Conservation (phyloP, 352 stramenopile genomes). For the Blastocystis sp. region DNA sequence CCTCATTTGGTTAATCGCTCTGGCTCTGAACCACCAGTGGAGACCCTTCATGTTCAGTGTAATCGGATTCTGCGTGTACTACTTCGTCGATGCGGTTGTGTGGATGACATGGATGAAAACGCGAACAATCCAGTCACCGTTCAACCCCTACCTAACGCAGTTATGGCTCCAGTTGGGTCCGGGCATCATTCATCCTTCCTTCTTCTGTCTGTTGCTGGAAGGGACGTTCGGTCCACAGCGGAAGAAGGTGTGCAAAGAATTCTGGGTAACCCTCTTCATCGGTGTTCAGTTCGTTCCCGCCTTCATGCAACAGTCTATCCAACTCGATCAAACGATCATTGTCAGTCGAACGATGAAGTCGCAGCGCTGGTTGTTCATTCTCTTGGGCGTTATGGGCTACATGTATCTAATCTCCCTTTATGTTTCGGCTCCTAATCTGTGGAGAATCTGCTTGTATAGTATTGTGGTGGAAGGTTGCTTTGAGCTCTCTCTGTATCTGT, state of each 20-base stretch:
- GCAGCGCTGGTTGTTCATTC: constrained; percentile 42
- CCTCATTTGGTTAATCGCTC: constrained; percentile 4
- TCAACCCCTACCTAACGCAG: constrained; percentile 11
- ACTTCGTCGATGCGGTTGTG: constrained; percentile 37
- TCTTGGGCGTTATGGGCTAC: constrained; percentile 13
- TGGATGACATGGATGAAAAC: constrained; percentile 23
- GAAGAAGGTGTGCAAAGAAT: neutral
- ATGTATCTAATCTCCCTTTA: constrained; percentile 6
- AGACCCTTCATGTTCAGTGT: neutral
- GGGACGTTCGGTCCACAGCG: constrained; percentile 43
- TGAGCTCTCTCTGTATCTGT: constrained; percentile 39
- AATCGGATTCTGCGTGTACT: constrained; percentile 50
- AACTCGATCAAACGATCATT: neutral
- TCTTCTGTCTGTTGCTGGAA: constrained; percentile 43
- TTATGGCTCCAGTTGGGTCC: constrained; percentile 52
- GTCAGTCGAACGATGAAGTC: constrained; percentile 31
- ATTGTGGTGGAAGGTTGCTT: constrained; percentile 16
- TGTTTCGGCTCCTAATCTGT: neutral
- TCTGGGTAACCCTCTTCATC: constrained; percentile 49
- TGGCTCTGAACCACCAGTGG: constrained; percentile 27
- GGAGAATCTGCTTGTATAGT: constrained; percentile 29
- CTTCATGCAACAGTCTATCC: constrained; percentile 4
- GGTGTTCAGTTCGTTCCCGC: constrained; percentile 47
- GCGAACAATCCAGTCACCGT: neutral
- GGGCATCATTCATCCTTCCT: constrained; percentile 53